Base-by-base conservation (phyloP, 257 asterid genomes). In the Nicotiana attenuata region DNA sequence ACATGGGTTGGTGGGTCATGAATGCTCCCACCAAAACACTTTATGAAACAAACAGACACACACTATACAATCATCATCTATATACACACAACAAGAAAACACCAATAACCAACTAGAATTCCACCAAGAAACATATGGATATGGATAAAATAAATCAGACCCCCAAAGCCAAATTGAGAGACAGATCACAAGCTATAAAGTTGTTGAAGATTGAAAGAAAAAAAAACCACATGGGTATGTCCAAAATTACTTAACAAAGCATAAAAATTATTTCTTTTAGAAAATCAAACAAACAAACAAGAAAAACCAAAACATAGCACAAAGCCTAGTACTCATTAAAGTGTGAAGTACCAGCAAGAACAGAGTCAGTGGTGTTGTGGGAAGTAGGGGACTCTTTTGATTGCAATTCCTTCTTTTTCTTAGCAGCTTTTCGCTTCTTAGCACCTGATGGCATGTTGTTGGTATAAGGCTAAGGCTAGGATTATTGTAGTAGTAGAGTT, bases 361-460 rank as follows among this genome's bases (percentile, higher is more conserved):
- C 83, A 55, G 20, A 84, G 81, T 16, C 59, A 41, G 13, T 33
- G 38, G 38, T 33, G 76, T 77, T 78, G 41, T 29, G 26, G 82
- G 63, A 65, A 33, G 38, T 9, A 26, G 57, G 77, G 71, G 77
- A 68, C 38, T 20, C 31, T 67, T 47, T 22, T 24, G 33, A 69
- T 81, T 91, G 83, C 59, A 24, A 83, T 29, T 77, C 86, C 88
- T 84, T 84, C 93, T 89, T 91, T 81, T 90, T 91, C 86, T 84
- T 19, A 57, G 81, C 86, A 61, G 84, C 86, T 84, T 84, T 84
- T 84, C 86, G 81, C 71, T 80, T 84, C 86, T 84, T 84, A 4
- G 86, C 68, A 80, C 86, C 86, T 50, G 24, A 4, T 10, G 96
- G 93, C 96, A 91, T 91, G 89, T 69, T 85, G 65, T 69, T 85